Conservation (phyloP, 2,329 filamentous ascomycete species). For the Ophiosphaerella narmari region DNA sequence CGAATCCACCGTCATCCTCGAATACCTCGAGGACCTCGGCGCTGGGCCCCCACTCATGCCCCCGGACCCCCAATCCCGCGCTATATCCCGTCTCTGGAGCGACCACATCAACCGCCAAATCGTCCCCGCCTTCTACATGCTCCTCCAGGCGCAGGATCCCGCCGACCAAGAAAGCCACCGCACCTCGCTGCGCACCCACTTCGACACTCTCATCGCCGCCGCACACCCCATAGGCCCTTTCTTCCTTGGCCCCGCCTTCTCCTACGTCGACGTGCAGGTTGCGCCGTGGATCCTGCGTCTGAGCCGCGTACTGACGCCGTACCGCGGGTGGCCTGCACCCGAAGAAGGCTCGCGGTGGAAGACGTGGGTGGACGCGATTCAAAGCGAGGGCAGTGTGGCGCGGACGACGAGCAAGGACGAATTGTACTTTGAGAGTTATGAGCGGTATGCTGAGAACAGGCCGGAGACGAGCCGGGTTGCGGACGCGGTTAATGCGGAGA, state of each 20-base stretch:
- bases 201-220: slow-evolving; percentile 64
- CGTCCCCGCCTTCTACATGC: slow-evolving; percentile 74
- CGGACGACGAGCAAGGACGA: slow-evolving; percentile 70
- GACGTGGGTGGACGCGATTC: slow-evolving; percentile 72
- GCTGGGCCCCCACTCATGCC: slow-evolving; percentile 67
- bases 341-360: slow-evolving; percentile 68
- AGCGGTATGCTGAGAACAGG: slow-evolving; percentile 66
- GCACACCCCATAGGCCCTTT: slow-evolving; percentile 68
- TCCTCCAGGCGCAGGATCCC: slow-evolving; percentile 68
- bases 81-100: slow-evolving; percentile 77
- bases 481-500: slow-evolving; percentile 63
- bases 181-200: slow-evolving; percentile 67
- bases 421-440: slow-evolving; percentile 70
- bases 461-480: slow-evolving; percentile 63
- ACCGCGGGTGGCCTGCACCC: slow-evolving; percentile 68
- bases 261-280: slow-evolving; percentile 74
- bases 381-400: slow-evolving; percentile 64
- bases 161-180: slow-evolving; percentile 63
- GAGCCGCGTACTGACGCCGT: slow-evolving; percentile 66
- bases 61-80: slow-evolving; percentile 67
- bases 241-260: slow-evolving; percentile 63
- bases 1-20: slow-evolving; percentile 80
- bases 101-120: slow-evolving; percentile 81
- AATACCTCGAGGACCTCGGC: slow-evolving; percentile 84
- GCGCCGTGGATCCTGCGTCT: slow-evolving; percentile 76